Conservation (phyloP, 164 flowering plant genomes). For the Nymphaea colorata region DNA sequence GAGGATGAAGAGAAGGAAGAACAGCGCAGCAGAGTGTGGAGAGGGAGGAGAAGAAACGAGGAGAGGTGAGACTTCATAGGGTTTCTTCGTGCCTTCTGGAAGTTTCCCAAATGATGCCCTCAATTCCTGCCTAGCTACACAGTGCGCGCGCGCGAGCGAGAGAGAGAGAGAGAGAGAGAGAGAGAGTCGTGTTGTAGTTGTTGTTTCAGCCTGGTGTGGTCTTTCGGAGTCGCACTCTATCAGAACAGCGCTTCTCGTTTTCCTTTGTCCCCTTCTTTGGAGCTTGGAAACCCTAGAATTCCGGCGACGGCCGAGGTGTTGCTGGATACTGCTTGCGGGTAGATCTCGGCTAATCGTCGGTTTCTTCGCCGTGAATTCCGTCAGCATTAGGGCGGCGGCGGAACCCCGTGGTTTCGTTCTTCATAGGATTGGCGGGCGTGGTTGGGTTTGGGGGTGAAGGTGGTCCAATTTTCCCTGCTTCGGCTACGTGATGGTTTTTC, state of each 20-base stretch:
- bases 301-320: not conserved
- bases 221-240: not conserved
- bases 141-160: too few relatives aligned
- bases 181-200: not conserved
- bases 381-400: not conserved
- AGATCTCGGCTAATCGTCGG: not conserved
- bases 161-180: slow-evolving; percentile 1
- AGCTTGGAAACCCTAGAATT: not conserved
- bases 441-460: not conserved
- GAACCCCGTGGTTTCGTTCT: not conserved
- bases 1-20: not conserved
- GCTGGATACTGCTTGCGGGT: not conserved
- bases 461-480: too few relatives aligned
- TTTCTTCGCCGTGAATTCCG: not conserved
- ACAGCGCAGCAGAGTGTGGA: not conserved
- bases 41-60: not conserved
- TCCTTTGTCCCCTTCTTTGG: not conserved
- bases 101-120: not conserved
- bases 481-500: not conserved
- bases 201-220: not conserved
- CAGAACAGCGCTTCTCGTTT: not conserved
- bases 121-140: not conserved
- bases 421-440: not conserved
- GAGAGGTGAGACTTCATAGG: not conserved
- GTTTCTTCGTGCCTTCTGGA: slow-evolving; percentile 5